Percentiles rank a stretch among this genome's conserved stretches.
These are phyloP conservation scores for Linderina pennispora DNA, from an alignment of 192 early-diverging fungal species.

Conservation along the genomic window DNA sequence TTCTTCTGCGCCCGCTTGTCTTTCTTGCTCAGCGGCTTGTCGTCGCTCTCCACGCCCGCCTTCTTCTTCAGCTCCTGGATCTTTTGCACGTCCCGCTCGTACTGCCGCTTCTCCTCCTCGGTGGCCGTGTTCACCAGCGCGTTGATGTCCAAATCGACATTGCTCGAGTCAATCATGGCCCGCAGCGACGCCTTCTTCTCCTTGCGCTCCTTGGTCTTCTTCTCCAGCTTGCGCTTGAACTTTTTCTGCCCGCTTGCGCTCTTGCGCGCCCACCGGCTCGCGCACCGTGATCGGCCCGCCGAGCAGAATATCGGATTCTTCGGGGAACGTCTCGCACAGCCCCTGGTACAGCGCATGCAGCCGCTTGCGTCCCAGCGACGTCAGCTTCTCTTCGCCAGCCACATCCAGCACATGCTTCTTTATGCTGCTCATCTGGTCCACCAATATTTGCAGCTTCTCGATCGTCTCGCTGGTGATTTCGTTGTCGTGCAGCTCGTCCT, in stretches of 20 bases:
- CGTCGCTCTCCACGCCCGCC: conserved; percentile 7
- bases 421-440: conserved; percentile 29
- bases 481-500: conserved; percentile 12
- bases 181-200: conserved; percentile 9
- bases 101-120: conserved; percentile 24
- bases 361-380: conserved; percentile 29
- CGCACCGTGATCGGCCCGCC: conserved; percentile 10
- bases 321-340: conserved; percentile 41
- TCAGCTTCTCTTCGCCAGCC: conserved; percentile 16
- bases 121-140: conserved; percentile 32
- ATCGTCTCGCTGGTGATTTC: conserved; percentile 27
- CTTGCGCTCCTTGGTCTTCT: conserved; percentile 24
- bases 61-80: conserved; percentile 35
- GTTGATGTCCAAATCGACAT: conserved; percentile 25
- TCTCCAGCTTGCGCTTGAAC: conserved; percentile 31
- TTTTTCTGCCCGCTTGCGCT: conserved; percentile 37
- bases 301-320: conserved; percentile 31
- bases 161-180: conserved; percentile 8
- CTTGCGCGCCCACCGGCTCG: conserved; percentile 28
- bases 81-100: conserved; percentile 29
- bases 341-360: conserved; percentile 37
- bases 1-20: conserved; percentile 31
- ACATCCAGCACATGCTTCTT: conserved; percentile 33
- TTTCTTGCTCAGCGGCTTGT: conserved; percentile 16
- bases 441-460: conserved; percentile 26